phyloP scores from a whole-genome alignment of 148 eudicot genomes.

The Camellia lanceoleosa region DNA sequence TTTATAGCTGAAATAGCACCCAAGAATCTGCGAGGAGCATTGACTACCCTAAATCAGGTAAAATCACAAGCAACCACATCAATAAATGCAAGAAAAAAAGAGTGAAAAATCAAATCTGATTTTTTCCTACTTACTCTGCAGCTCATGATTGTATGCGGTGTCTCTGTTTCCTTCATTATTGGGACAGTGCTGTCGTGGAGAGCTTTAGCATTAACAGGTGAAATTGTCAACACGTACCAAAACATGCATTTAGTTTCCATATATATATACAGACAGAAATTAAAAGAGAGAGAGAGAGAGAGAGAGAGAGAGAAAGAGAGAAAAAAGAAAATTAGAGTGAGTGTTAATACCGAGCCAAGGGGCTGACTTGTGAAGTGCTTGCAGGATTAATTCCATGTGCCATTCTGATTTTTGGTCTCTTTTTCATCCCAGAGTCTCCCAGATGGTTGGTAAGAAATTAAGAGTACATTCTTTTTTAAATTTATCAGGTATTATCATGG shows the following conservation, averaged over 20 bases:
- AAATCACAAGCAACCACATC: not conserved
- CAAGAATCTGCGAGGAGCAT: conserved; percentile 77
- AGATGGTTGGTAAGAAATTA: conserved; percentile 83
- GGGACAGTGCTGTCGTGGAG: conserved; percentile 84
- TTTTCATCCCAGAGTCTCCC: conserved; percentile 88
- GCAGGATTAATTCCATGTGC: conserved; percentile 84
- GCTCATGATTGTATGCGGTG: conserved; percentile 85
- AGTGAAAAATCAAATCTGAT: not conserved
- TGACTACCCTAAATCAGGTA: conserved; percentile 88
- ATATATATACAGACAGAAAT: too few species aligned
- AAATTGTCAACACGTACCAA: not conserved
- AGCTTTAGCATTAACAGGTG: conserved; percentile 74
- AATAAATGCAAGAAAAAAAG: not conserved
- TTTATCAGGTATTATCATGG: not conserved
- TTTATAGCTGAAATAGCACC: conserved; percentile 96
- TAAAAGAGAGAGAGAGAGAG: too few species aligned
- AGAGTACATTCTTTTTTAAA: not conserved
- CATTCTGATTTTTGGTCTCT: conserved; percentile 64
- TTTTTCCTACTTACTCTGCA: conserved; percentile 19
- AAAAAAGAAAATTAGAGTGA: not conserved
- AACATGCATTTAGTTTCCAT: not conserved
- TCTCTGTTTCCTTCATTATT: conserved; percentile 73
- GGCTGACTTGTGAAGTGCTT: conserved; percentile 23
- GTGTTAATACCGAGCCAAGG: not conserved
- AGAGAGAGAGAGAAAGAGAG: too few species aligned